These are phyloP conservation scores for Suillus sp. DNA, from an alignment of 768 basidiomycete species.

Conservation along the genomic window DNA sequence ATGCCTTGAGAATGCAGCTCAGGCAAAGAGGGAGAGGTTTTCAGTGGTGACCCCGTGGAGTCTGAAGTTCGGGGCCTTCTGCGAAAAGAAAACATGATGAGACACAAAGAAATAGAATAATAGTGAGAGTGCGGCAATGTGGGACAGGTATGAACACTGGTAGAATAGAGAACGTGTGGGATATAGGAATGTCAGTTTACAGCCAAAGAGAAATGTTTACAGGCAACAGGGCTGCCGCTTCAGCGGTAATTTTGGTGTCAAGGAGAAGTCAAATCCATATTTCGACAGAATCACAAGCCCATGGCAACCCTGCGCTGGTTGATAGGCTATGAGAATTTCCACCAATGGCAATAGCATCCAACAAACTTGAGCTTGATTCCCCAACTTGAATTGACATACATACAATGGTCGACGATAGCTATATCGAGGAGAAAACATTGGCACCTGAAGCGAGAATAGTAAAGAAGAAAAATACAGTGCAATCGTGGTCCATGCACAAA, in stretches of 20 bases:
- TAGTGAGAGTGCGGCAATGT: conserved; percentile 18
- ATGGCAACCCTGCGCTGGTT: conserved; percentile 2
- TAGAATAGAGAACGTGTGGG: conserved; percentile 28
- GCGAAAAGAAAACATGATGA: conserved; percentile 72
- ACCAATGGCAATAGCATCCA: background rate
- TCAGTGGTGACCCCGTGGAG: conserved; percentile 47
- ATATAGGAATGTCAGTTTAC: conserved; percentile 9
- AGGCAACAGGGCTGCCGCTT: conserved; percentile 2
- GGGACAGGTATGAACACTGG: conserved; percentile 12
- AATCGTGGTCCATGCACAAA: conserved; percentile 36
- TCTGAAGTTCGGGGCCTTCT: conserved; percentile 58
- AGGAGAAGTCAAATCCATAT: conserved; percentile 18
- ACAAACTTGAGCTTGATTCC: conserved; percentile 16
- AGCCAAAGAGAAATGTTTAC: conserved; percentile 20
- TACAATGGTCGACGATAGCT: conserved; percentile 32
- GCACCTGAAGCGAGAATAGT: conserved; percentile 18
- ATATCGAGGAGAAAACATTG: conserved; percentile 17
- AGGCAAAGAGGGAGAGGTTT: conserved; percentile 80
- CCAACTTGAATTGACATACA: conserved; percentile 29
- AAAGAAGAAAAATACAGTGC: conserved; percentile 34
- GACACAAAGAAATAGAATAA: conserved; percentile 24
- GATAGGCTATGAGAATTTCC: background rate
- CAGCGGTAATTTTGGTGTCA: conserved; percentile 19
- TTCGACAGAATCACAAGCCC: conserved; percentile 2
- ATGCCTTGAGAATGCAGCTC: conserved; percentile 74